Conservation (phyloP, 129 eudicot species). For the Lactuca saligna region DNA sequence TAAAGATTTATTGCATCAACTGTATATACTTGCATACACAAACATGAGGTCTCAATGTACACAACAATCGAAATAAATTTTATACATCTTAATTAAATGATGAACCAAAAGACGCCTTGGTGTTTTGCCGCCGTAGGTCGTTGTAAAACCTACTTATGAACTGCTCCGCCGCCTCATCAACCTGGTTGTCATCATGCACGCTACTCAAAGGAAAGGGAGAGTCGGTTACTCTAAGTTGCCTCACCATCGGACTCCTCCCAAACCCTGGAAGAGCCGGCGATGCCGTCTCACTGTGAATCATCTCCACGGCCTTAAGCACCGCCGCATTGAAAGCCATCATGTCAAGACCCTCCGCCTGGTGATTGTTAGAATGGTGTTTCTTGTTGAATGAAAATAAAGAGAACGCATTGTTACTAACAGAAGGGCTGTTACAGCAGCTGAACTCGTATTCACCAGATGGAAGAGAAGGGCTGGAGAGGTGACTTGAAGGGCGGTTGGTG, state of each 20-base stretch:
- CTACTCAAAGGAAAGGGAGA: conserved; percentile 57
- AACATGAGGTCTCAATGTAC: background rate
- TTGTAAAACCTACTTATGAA: conserved; percentile 52
- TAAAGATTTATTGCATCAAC: background rate
- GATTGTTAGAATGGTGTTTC: conserved; percentile 28
- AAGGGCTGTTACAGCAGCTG: conserved; percentile 58
- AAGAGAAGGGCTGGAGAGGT: conserved; percentile 6
- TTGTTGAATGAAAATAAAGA: conserved; percentile 40
- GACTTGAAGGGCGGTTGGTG: background rate
- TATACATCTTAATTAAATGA: background rate
- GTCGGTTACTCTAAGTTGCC: conserved; percentile 68
- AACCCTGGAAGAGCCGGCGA: conserved; percentile 55
- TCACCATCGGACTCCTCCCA: conserved; percentile 55
- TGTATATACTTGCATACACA: background rate
- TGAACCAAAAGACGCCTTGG: conserved; percentile 6
- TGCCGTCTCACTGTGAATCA: conserved; percentile 43
- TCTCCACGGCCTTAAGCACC: conserved; percentile 39
- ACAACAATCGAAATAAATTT: background rate
- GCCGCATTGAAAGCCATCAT: conserved; percentile 6
- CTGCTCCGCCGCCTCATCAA: conserved; percentile 59
- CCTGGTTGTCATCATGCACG: conserved; percentile 34
- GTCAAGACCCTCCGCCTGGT: conserved; percentile 16
- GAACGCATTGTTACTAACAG: conserved; percentile 10
- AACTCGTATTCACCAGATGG: conserved; percentile 52
- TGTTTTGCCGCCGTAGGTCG: conserved; percentile 44